Base-by-base conservation (phyloP, 202 grass and related monocot genomes). In the Elaeis oleifera region DNA sequence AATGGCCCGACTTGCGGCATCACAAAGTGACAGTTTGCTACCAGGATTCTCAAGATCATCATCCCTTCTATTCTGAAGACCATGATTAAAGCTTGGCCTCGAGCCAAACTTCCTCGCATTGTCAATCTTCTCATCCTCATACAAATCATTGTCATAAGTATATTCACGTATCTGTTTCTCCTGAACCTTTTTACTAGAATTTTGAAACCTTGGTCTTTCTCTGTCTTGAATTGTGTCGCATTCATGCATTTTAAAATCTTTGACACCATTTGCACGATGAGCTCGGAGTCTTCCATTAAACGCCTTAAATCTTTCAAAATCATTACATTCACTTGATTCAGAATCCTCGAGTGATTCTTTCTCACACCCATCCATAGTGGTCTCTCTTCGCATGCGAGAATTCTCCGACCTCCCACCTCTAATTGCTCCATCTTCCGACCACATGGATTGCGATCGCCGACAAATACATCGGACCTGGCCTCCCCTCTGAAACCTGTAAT, bases 1-100 rank as follows among this genome's bases (percentile, higher is more conserved):
- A 6, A 90, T 11, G 59, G 84, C 87, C 36, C 6, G 68, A 62
- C 78, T 80, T 27, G 69, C 81, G 6, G 84, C 83, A 75, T 90
- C 73, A 27, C 82, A 74, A n/a, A 92, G 59, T 5, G 71, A 60
- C 3, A 74, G 80, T 2, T 73, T 18, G 20, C 24, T 25, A 16
- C 52, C 1, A 16, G 57, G 28, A 49, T 50, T 61, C 11, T 18
- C 50, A 49, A 61, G 6, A 25, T 56, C 9, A 25, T 66, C 68
- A 61, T 50, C 67, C 48, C 36, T 52, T 32, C 26, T 70, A 51
- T 36, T 24, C 21, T 58, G 71, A 60, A 79, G 64, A 13, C 18
- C 60, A 77, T 57, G 62, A 57, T 56, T 71, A 21, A 32, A 50
- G 72, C 14, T 69, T 31, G 24, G 20, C 49, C 56, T 49, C 59